These are phyloP conservation scores for Dysphania ambrosioides DNA, from an alignment of 148 eudicot species.

Conservation along the genomic window DNA sequence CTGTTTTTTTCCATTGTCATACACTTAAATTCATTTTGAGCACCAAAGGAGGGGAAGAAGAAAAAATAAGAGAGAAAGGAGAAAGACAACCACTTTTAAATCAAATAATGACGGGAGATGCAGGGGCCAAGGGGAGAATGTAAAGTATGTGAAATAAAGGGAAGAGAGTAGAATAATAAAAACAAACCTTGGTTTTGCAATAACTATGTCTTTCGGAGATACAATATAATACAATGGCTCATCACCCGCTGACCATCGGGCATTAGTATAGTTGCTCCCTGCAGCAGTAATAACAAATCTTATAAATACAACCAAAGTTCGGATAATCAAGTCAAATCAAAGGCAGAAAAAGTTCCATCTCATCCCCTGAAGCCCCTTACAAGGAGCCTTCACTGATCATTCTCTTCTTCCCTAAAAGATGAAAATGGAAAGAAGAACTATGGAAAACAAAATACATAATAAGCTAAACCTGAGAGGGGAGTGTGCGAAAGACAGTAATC, in stretches of 20 bases:
- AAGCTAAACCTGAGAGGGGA: slow-evolving; percentile 75
- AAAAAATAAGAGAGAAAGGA: neutral
- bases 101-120: neutral
- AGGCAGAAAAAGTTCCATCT: neutral
- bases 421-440: neutral
- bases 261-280: slow-evolving; percentile 92
- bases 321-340: slow-evolving; percentile 4
- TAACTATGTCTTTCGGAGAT: slow-evolving; percentile 93
- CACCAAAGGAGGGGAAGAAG: neutral
- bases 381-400: neutral
- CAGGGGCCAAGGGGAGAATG: neutral
- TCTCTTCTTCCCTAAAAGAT: neutral
- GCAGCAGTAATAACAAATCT: slow-evolving; percentile 27
- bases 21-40: neutral
- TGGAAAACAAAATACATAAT: neutral
- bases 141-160: neutral
- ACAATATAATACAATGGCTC: slow-evolving; percentile 93
- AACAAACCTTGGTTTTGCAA: slow-evolving; percentile 93
- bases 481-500: slow-evolving; percentile 91
- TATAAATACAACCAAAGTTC: slow-evolving; percentile 3
- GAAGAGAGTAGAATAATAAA: neutral
- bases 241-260: slow-evolving; percentile 95
- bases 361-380: neutral
- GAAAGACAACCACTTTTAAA: neutral
- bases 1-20: neutral